Evolutionary conservation across 495 filamentous ascomycete genomes (phyloP).

Genomic region (Penicillium cosmopolitanum): DNA sequence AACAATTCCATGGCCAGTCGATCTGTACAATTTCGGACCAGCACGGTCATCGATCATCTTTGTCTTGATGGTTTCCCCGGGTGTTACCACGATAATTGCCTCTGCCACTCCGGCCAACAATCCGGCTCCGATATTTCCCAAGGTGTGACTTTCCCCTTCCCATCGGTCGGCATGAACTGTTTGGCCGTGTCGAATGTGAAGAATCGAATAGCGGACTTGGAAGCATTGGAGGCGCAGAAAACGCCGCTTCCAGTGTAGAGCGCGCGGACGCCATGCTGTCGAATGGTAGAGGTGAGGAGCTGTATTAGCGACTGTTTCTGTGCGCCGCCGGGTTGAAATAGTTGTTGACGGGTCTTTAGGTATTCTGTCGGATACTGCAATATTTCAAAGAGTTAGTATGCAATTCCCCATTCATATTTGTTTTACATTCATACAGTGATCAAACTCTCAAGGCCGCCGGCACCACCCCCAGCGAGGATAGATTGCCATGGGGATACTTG

Average conservation of each 20-base stretch:
- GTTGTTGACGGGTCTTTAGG: slow-evolving; percentile 28
- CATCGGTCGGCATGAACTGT: slow-evolving; percentile 18
- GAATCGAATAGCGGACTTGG: slow-evolving; percentile 27
- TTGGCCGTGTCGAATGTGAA: slow-evolving; percentile 25
- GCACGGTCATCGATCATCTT: slow-evolving; percentile 34
- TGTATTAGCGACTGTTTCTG: slow-evolving; percentile 4
- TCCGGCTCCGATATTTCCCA: slow-evolving; percentile 26
- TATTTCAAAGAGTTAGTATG: background rate
- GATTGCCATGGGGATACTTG: slow-evolving; percentile 23
- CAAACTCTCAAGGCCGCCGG: slow-evolving; percentile 24
- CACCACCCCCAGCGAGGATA: slow-evolving; percentile 26
- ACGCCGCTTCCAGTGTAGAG: slow-evolving; percentile 26
- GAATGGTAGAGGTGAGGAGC: slow-evolving; percentile 17
- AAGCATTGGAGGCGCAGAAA: slow-evolving; percentile 28
- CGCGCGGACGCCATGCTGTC: slow-evolving; percentile 18
- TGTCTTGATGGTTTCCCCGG: slow-evolving; percentile 37
- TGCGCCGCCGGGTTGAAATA: slow-evolving; percentile 3
- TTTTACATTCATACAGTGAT: slow-evolving; percentile 27
- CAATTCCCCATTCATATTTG: background rate
- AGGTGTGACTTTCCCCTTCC: slow-evolving; percentile 10
- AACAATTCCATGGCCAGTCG: slow-evolving; percentile 22
- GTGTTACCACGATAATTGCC: slow-evolving; percentile 31
- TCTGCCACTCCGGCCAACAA: slow-evolving; percentile 33
- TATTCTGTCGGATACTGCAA: slow-evolving; percentile 22
- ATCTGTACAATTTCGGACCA: slow-evolving; percentile 20